Conservation (phyloP, 352 stramenopile species). For the Globisporangium heterothallicum region DNA sequence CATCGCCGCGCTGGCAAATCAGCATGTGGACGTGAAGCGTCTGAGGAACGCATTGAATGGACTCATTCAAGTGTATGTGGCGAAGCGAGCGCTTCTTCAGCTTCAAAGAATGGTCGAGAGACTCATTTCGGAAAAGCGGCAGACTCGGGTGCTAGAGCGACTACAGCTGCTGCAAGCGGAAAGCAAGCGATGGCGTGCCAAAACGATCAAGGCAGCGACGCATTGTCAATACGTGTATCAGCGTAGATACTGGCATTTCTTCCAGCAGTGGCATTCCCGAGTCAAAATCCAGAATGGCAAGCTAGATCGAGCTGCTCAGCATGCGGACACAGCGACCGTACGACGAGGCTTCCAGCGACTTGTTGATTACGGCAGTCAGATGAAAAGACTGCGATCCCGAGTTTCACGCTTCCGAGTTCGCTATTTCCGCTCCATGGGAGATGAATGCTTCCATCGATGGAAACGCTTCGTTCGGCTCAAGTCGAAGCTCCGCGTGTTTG, state of each 20-base stretch:
- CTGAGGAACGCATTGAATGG: not conserved
- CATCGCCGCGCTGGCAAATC: not conserved
- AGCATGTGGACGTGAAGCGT: not conserved
- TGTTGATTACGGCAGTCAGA: not conserved
- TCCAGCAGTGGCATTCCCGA: constrained; percentile 15
- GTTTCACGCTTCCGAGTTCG: constrained; percentile 17
- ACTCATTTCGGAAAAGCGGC: not conserved
- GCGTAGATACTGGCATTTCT: constrained; percentile 20
- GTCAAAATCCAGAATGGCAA: not conserved
- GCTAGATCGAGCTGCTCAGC: not conserved
- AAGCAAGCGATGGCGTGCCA: constrained; percentile 1
- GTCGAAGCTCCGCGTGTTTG: constrained; percentile 6
- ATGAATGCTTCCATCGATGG: constrained; percentile 26
- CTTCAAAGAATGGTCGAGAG: not conserved
- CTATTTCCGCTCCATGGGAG: constrained; percentile 20
- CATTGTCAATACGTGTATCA: constrained; percentile 18
- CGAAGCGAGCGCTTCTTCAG: not conserved
- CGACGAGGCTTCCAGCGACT: constrained; percentile 4
- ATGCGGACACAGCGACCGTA: not conserved
- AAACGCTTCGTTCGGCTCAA: constrained; percentile 12
- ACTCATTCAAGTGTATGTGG: not conserved
- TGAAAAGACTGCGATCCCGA: constrained; percentile 5
- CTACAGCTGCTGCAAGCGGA: not conserved
- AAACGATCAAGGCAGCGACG: constrained; percentile 1
- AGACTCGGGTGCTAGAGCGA: not conserved